Conservation (phyloP, 345 rosid genomes). For the Eucalyptus marginata region DNA sequence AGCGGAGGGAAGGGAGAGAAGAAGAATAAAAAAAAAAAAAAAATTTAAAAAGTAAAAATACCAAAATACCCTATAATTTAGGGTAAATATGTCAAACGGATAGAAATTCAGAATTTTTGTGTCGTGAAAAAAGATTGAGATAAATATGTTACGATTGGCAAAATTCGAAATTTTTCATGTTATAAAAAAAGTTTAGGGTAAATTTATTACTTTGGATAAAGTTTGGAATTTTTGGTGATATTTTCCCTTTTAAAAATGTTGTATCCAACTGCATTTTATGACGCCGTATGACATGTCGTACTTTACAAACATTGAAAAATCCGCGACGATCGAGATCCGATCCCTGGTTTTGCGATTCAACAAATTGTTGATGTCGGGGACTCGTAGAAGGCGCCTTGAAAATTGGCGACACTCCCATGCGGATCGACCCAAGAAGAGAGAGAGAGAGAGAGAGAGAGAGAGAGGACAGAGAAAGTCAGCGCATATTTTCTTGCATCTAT, state of each 20-base stretch:
- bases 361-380: not conserved
- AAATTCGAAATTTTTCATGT: no score
- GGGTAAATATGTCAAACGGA: no score
- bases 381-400: not conserved
- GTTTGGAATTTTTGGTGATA: rapidly evolving
- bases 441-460: not conserved
- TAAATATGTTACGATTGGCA: no score
- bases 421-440: not conserved
- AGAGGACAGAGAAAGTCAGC: not conserved
- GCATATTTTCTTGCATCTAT: not conserved
- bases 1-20: no score
- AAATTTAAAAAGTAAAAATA: no score
- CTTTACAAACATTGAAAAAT: not conserved
- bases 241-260: rapidly evolving
- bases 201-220: no score
- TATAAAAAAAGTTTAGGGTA: no score
- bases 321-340: no score
- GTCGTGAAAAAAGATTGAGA: rapidly evolving
- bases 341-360: not conserved
- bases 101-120: no score
- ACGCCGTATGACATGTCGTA: no score
- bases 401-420: not conserved
- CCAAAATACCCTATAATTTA: no score
- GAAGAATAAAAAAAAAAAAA: no score
- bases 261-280: rapidly evolving